Base-by-base conservation (phyloP, 1,284 basidiomycete genomes). In the Volvariella surrecta region DNA sequence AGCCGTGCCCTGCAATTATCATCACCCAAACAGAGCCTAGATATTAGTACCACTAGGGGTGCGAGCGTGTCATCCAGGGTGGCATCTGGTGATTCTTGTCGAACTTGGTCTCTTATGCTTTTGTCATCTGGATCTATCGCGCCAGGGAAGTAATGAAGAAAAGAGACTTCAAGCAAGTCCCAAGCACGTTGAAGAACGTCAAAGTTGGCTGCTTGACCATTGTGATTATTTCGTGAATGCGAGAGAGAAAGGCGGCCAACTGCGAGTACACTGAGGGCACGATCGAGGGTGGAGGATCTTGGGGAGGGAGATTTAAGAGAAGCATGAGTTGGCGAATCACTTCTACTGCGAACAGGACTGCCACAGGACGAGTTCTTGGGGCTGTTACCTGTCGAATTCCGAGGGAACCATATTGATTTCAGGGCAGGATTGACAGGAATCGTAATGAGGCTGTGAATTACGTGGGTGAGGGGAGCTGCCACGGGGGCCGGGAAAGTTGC, bases 51-150 rank as follows among this genome's bases (percentile, higher is more conserved):
- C 9, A 85, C 69, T 10, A 93, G 66, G 1, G 91, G 91, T 1
- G 79, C 70, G 18, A 92, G 63, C 0, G 82, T 57, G 43, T 94
- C 89, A 53, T 95, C 91, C 28, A 93, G 58, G 11, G 73, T 62
- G 38, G 62, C 66, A 21, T 78, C 71, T 11, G 60, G 63, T 50
- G 57, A 54, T 43, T 76, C 80, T 43, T 53, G 59, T 54, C 62
- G 71, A 51, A 62, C 71, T 16, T 64, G 62, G 42, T 71, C 65
- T 32, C 77, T 73, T 19, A 88, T 74, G 39, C 64, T 66, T 4
- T 62, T 46, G 47, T 83, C 77, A 52, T 89, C 86, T 0, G 78
- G 70, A 41, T 84, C 77, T 76, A 71, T 55, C 18, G 64, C 59
- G 2, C 74, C 82, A 0, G 84, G 84, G 53, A 88, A 74, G 58